Base-by-base conservation (phyloP, 1,139 yeast genomes). In the Candida albicans region DNA sequence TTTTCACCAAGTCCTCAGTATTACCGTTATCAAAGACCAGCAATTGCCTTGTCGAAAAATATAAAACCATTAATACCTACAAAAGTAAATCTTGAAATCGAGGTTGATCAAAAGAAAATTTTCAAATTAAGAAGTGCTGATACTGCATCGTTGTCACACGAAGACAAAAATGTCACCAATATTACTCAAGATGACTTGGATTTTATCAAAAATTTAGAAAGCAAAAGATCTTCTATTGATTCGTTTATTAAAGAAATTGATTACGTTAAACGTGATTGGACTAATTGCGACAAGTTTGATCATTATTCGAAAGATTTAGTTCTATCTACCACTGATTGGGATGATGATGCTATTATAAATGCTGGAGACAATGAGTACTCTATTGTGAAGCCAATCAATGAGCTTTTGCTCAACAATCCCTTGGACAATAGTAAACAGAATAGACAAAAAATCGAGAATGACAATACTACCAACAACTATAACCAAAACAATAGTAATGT, bases 291-390 rank as follows among this genome's bases (percentile, higher is more conserved):
- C 43, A 64, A 64, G 42, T 70, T 76, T 40, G 52, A 64, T 2
- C 67, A 64, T 2, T 79, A 65, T 50, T 74, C 79, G 27, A 80
- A 81, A 43, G 88, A 85, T 48, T 64, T 87, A 42, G 69, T 86
- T 4, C 67, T 89, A 35, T 87, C 95, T 0, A 78, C 93, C 0
- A 84, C 88, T 13, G 93, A 87, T 53, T 90, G 97, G 96, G 84
- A 88, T 56, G 87, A 84, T 54, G 83, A 81, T 27, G 70, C 70
- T 5, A 80, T 86, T 13, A 68, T 86, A 18, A 79, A 82, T 42
- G 81, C 79, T 3, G 74, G 70, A 1, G 69, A 62, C 2, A 47
- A 43, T 45, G 43, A 47, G 9, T 29, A 44, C 31, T 29, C 32
- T 10, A 24, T 40, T 31, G 37, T 38, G 18, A 35, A 45, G 38